phyloP scores from a whole-genome alignment of 257 asterid genomes.

The Solanum commersonii region DNA sequence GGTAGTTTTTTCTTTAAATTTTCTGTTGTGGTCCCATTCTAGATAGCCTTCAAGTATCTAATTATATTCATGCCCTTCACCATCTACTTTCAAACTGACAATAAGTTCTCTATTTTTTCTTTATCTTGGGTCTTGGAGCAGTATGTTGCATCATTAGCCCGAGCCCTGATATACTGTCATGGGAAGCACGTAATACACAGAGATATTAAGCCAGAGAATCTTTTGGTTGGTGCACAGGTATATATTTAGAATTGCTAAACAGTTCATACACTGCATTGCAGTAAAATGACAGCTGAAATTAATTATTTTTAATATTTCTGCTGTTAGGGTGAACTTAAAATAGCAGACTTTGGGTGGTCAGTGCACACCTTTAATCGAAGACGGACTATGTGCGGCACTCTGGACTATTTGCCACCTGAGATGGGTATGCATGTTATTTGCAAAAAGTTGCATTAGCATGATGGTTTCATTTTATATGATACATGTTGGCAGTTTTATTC shows the following conservation, averaged over 20 bases:
- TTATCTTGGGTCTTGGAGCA: slow-evolving; percentile 18
- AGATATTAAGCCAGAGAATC: slow-evolving; percentile 96
- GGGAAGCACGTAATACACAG: slow-evolving; percentile 97
- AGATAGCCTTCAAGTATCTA: not conserved
- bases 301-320: not conserved
- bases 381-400: slow-evolving; percentile 96
- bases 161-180: slow-evolving; percentile 92
- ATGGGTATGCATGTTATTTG: slow-evolving; percentile 52
- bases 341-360: slow-evolving; percentile 98
- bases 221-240: slow-evolving; percentile 90
- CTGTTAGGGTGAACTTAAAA: slow-evolving; percentile 87
- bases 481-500: not conserved
- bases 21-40: not conserved
- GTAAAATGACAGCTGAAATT: not conserved
- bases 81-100: not conserved
- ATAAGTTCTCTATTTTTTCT: not conserved
- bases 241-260: not conserved
- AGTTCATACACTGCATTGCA: not conserved
- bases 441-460: no score
- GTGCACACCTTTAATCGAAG: slow-evolving; percentile 95
- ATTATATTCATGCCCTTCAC: not conserved
- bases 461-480: not conserved
- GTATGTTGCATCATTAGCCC: slow-evolving; percentile 92
- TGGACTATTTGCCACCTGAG: slow-evolving; percentile 98
- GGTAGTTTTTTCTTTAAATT: no score